Conservation (phyloP, 306 rosid genomes). For the Canavalia ensiformis region DNA sequence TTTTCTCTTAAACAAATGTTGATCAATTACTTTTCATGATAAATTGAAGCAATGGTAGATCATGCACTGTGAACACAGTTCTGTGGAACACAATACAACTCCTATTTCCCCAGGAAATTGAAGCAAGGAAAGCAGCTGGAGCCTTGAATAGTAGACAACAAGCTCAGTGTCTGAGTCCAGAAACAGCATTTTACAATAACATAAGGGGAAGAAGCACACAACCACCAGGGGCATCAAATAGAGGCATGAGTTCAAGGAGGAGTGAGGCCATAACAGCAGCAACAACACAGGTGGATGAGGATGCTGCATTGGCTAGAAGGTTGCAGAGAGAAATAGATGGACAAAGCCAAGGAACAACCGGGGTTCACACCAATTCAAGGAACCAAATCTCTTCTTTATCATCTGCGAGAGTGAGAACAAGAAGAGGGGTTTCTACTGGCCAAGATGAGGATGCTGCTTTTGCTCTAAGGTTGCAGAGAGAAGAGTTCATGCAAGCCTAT, state of each 20-base stretch:
- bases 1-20: neutral
- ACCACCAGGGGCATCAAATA: slow-evolving; percentile 41
- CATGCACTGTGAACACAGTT: slow-evolving; percentile 93
- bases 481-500: slow-evolving; percentile 79
- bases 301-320: slow-evolving; percentile 53
- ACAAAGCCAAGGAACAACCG: slow-evolving; percentile 36
- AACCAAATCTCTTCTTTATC: slow-evolving; percentile 27
- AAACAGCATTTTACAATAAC: slow-evolving; percentile 55
- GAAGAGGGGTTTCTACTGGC: slow-evolving; percentile 58
- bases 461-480: slow-evolving; percentile 87
- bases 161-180: slow-evolving; percentile 51
- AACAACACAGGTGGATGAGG: slow-evolving; percentile 49
- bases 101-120: slow-evolving; percentile 88
- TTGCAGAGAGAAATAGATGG: slow-evolving; percentile 45
- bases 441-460: slow-evolving; percentile 92
- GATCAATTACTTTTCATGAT: neutral
- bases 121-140: slow-evolving; percentile 72
- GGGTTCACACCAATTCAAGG: slow-evolving; percentile 36
- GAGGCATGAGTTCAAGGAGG: slow-evolving; percentile 59
- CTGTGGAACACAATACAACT: slow-evolving; percentile 98
- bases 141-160: slow-evolving; percentile 52
- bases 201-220: slow-evolving; percentile 54
- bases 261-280: slow-evolving; percentile 2
- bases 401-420: slow-evolving; percentile 46
- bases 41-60: slow-evolving; percentile 80